Percentiles rank a stretch among this genome's conserved stretches.
These are phyloP conservation scores for Colletotrichum sp. DNA, from an alignment of 2,329 filamentous ascomycete genomes.

Conservation along the genomic window DNA sequence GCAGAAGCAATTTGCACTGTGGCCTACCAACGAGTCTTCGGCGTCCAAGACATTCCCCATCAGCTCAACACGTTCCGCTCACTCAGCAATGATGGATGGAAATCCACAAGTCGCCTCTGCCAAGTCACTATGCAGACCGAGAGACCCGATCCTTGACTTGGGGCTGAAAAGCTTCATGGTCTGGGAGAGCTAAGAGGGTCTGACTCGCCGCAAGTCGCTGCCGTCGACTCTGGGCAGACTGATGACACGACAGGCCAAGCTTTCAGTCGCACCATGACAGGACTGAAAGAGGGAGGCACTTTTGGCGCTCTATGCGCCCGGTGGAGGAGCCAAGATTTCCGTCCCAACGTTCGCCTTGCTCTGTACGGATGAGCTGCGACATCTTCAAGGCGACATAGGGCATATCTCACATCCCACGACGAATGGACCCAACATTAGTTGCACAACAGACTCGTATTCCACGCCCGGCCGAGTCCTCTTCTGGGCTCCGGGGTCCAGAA, in stretches of 20 bases:
- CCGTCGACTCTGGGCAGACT: background rate
- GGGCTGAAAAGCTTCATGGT: background rate
- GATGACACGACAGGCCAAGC: slow-evolving; percentile 12
- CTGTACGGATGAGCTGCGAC: background rate
- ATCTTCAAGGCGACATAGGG: background rate
- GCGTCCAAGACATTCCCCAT: background rate
- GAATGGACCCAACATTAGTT: background rate
- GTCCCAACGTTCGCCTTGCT: background rate
- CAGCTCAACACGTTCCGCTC: background rate
- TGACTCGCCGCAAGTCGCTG: background rate
- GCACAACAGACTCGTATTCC: slow-evolving; percentile 16
- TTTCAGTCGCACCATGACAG: slow-evolving; percentile 1
- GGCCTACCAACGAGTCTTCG: background rate
- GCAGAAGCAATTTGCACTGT: background rate
- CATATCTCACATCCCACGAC: background rate
- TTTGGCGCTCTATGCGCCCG: background rate
- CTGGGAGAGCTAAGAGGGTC: background rate
- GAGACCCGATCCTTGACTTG: slow-evolving; percentile 4
- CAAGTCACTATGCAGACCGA: slow-evolving; percentile 12
- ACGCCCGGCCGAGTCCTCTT: background rate
- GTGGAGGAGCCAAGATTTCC: background rate
- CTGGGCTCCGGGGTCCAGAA: background rate
- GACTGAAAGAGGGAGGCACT: background rate
- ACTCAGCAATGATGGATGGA: background rate
- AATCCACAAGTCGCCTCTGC: background rate